Evolutionary conservation across 2,329 filamentous ascomycete species (phyloP), one percentile per base, ranked within the genome.

Genomic region (Pseudonectria foliicola): DNA sequence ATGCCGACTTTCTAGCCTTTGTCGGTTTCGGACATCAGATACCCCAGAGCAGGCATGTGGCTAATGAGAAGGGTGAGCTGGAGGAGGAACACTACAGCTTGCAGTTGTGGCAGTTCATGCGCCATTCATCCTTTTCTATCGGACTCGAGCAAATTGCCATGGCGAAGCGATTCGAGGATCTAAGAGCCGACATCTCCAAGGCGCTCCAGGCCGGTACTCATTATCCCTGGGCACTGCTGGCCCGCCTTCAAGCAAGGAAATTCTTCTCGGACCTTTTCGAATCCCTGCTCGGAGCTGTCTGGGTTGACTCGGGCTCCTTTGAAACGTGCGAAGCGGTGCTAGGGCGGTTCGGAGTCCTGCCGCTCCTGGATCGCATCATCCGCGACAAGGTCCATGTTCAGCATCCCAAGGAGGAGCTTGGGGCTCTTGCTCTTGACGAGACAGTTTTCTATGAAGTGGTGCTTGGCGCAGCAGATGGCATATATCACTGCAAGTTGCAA

Each of bases 251-350:
- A 11, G 70, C 80, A 0, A 75, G 75, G 12, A 95, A 95, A 53
- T 84, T 85, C 57, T 82, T 83, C 59, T 90, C 83, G 0, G 89
- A 95, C 56, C 62, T 95, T 7, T 68, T 95, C 8, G 90, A 96
- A 62, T 75, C 77, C 23, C 56, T 93, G 0, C 59, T 96, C 0
- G 90, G 85, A 0, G 89, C 88, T 0, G 70, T 95, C 0, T 95
- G 84, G 67, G 66, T 95, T 13, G 92, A 96, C 56, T 84, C 70
- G 0, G 83, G 82, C 0, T 69, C 73, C 1, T 53, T 86, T 11
- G 63, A 63, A 0, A 56, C 55, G 0, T 93, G 86, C 49, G 64
- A 71, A 32, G 51, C 34, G 0, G 68, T 95, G 25, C 55, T 86
- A 0, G 68, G 74, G 29, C 62, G 65, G 1, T 62, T 87, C 4